Evolutionary conservation across 129 eudicot genomes (phyloP), one percentile per base, ranked within the genome.

Genomic region (Deinandra increscens): DNA sequence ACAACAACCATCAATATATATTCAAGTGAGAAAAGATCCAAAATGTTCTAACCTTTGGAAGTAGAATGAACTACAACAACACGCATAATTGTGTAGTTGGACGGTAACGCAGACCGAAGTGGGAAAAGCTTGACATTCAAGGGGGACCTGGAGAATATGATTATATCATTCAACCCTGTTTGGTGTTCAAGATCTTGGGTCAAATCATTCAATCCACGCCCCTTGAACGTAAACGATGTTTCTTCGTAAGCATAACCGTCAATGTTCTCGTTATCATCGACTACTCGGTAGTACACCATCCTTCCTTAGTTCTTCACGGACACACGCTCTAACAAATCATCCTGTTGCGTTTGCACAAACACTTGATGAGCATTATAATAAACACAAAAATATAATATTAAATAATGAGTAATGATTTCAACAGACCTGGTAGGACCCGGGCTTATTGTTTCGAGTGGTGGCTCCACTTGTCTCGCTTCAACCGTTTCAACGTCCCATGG

Each of bases 91-190:
- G 84, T 84, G 68, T 88, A 79, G 72, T 84, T 85, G 5, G 96
- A 94, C 7, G 97, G 97, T 20, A 91, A 81, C 60, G 88, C 88
- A 75, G 88, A 78, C 39, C 91, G 87, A 22, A 88, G 81, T 0
- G 94, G 97, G 69, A 77, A 84, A 49, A 91, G 91, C 71, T 91
- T 84, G 41, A 85, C 93, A 60, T 91, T 88, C 54, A 91, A 33
- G 0, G 80, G 83, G 68, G 77, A 84, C 23, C 80, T 75, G 7
- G 81, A 78, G 61, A 96, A 91, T 45, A 86, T 79, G 43, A 81
- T 82, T 9, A 88, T 72, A 13, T 81, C 77, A 17, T 84, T 81
- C 7, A 85, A 34, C 69, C 83, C 96, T 9, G 96, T 88, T 80
- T 69, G 79, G 71, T 85, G 88, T 82, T 82, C 91, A 81, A 91